phyloP scores from a whole-genome alignment of 208 protist species.

The Trichomonas gallinae region DNA sequence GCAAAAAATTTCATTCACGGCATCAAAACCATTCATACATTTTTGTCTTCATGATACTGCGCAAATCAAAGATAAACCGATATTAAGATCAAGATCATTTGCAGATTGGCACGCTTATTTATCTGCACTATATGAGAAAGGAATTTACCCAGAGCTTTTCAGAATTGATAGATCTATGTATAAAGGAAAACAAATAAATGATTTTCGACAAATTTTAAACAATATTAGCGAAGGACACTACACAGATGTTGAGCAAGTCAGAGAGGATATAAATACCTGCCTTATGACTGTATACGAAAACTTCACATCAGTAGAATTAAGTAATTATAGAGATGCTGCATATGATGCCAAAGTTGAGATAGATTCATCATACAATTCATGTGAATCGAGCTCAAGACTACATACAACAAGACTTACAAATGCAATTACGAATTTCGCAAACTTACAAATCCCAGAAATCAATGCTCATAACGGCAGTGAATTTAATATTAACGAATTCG shows the following conservation, averaged over 20 bases:
- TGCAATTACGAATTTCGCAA: not conserved
- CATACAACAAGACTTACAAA: not conserved
- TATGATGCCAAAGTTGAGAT: not conserved
- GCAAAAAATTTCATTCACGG: not conserved
- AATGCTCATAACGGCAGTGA: not conserved
- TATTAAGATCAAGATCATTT: not conserved
- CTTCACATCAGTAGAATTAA: not conserved
- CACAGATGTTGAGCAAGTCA: not conserved
- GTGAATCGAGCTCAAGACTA: not conserved
- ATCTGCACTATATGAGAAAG: not conserved
- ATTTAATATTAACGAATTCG: not conserved
- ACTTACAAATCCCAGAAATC: not conserved
- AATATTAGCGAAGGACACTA: not conserved
- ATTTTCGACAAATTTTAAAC: not conserved
- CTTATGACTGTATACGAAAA: not conserved
- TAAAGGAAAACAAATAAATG: not conserved
- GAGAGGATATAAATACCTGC: not conserved
- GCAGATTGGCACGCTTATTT: not conserved
- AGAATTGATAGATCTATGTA: not conserved
- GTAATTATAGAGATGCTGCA: not conserved
- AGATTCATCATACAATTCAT: not conserved
- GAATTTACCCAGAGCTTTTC: not conserved
- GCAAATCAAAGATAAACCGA: not conserved
- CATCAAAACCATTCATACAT: not conserved
- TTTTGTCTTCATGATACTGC: not conserved